These are phyloP conservation scores for Pleurotus salmoneostramineus DNA, from an alignment of 768 basidiomycete genomes.

Conservation along the genomic window DNA sequence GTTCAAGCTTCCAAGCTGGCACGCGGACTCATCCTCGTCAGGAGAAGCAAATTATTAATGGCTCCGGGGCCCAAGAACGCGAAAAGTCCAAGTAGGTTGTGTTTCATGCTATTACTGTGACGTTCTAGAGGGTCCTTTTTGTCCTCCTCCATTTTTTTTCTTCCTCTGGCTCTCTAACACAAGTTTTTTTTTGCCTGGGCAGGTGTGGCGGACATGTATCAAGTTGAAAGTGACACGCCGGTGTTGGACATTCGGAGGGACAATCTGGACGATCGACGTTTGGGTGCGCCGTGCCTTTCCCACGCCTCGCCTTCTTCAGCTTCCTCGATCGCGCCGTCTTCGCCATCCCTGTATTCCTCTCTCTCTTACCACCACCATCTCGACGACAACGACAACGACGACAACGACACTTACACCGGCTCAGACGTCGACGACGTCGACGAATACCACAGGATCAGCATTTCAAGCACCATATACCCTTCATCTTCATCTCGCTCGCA, in stretches of 20 bases:
- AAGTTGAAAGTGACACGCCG: not conserved
- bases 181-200: not conserved
- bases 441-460: conserved; percentile 36
- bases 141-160: not conserved
- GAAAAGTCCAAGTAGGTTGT: not conserved
- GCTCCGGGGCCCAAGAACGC: not conserved
- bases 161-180: not conserved
- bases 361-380: conserved; percentile 23
- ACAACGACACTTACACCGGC: not conserved
- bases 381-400: conserved; percentile 15
- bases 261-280: not conserved
- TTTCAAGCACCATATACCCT: conserved; percentile 37
- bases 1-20: conserved; percentile 3
- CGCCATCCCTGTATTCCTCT: conserved; percentile 16
- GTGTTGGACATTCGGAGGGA: conserved; percentile 4
- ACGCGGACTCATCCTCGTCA: not conserved
- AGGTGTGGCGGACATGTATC: conserved; percentile 2
- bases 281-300: conserved; percentile 3
- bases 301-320: conserved; percentile 4
- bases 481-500: conserved; percentile 23
- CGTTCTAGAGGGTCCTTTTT: conserved; percentile 3
- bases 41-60: not conserved
- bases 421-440: not conserved
- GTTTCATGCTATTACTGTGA: not conserved
- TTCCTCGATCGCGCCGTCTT: conserved; percentile 10